Percentiles rank a stretch among this genome's conserved stretches.
Conservation (phyloP, 2,329 filamentous ascomycete genomes). For the Sarocladium brachiariae region DNA sequence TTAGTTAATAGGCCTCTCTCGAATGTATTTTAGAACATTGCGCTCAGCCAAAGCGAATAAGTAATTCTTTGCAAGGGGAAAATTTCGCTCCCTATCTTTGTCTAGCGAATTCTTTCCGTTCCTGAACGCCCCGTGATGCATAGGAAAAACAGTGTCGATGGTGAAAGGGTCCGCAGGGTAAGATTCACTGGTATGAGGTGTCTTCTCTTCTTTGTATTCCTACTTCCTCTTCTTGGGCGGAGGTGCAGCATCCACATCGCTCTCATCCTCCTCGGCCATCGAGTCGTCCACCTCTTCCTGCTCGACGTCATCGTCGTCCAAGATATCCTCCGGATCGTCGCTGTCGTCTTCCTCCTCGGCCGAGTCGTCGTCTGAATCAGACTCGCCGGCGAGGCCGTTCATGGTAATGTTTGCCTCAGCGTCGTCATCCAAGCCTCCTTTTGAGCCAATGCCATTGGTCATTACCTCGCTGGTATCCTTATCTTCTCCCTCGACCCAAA, state of each 20-base stretch:
- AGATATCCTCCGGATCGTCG: slow-evolving; percentile 39
- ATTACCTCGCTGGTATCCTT: slow-evolving; percentile 38
- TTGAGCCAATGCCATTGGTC: slow-evolving; percentile 26
- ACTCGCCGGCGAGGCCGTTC: slow-evolving; percentile 50
- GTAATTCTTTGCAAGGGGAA: background rate
- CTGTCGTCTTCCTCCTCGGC: slow-evolving; percentile 36
- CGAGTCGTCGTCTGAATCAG: slow-evolving; percentile 46
- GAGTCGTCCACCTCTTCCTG: slow-evolving; percentile 51
- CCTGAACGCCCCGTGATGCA: slow-evolving; percentile 8
- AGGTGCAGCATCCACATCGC: slow-evolving; percentile 41
- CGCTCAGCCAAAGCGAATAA: background rate
- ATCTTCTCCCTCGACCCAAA: slow-evolving; percentile 82
- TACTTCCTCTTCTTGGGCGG: slow-evolving; percentile 38
- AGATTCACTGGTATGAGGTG: background rate
- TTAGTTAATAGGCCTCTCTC: too few relatives aligned
- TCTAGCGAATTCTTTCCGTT: background rate
- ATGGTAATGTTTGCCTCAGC: slow-evolving; percentile 25
- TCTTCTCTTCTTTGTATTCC: slow-evolving; percentile 13
- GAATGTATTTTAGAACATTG: too few relatives aligned
- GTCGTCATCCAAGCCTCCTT: slow-evolving; percentile 10
- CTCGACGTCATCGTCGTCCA: slow-evolving; percentile 46
- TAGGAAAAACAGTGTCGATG: background rate
- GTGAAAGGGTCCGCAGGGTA: background rate
- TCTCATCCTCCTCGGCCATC: slow-evolving; percentile 48
- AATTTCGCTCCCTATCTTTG: background rate